phyloP scores from a whole-genome alignment of 805 yeast genomes.

The Sugiyamaella qingdaonensis region DNA sequence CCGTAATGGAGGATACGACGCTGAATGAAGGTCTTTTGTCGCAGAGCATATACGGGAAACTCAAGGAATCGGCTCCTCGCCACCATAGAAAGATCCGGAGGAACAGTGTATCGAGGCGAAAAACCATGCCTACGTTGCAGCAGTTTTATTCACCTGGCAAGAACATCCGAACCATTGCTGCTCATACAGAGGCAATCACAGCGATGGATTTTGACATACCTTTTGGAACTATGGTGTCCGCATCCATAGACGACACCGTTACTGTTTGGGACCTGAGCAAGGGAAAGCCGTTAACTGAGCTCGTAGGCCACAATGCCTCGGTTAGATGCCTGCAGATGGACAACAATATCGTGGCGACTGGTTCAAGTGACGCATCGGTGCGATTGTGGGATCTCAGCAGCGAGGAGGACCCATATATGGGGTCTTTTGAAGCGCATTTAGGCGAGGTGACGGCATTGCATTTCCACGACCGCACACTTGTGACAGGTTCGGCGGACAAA shows the following conservation, averaged over 20 bases:
- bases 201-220: conserved; percentile 69
- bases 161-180: conserved; percentile 45
- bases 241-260: conserved; percentile 72
- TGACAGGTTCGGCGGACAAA: conserved; percentile 66
- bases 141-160: conserved; percentile 60
- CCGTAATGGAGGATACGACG: neutral
- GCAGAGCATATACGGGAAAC: conserved; percentile 43
- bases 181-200: conserved; percentile 51
- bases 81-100: conserved; percentile 10
- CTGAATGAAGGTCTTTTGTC: conserved; percentile 30
- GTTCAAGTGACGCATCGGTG: conserved; percentile 60
- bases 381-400: conserved; percentile 52
- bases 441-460: conserved; percentile 63
- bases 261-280: conserved; percentile 78
- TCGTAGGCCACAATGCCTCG: conserved; percentile 59
- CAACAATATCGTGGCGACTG: conserved; percentile 46
- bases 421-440: conserved; percentile 59
- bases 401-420: conserved; percentile 36
- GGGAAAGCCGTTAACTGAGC: conserved; percentile 45
- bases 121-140: conserved; percentile 59
- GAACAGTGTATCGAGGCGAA: conserved; percentile 37
- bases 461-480: conserved; percentile 49
- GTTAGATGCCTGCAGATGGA: conserved; percentile 59
- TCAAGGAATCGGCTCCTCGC: conserved; percentile 26
- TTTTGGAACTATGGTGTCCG: conserved; percentile 71